Percentiles rank a stretch among this genome's conserved stretches.
Evolutionary conservation across 148 eudicot species (phyloP).

Genomic region (Vaccinium darrowii): DNA sequence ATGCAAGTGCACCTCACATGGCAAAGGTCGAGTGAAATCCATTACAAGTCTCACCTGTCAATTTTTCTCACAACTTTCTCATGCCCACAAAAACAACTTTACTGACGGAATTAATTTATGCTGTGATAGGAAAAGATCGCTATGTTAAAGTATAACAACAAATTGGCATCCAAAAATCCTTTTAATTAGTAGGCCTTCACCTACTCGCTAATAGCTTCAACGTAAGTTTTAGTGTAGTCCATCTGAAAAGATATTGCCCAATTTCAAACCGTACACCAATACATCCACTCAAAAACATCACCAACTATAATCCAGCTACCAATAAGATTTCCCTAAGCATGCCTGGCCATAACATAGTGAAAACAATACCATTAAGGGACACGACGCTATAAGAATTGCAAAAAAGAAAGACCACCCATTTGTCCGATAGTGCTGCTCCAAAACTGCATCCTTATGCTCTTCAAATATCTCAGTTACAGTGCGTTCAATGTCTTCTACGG

Average conservation of each 20-base stretch:
- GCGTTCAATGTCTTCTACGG: constrained; percentile 57
- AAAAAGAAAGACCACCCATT: constrained; percentile 47
- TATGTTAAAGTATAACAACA: too few relatives aligned
- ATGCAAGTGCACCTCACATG: constrained; percentile 4
- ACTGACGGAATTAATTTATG: too few relatives aligned
- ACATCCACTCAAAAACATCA: too few relatives aligned
- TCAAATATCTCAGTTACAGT: constrained; percentile 63
- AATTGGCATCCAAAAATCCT: too few relatives aligned
- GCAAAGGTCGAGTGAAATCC: not conserved
- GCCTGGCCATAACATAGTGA: too few relatives aligned
- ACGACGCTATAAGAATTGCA: not conserved
- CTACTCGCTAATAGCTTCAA: too few relatives aligned
- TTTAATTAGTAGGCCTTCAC: too few relatives aligned
- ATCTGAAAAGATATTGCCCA: too few relatives aligned
- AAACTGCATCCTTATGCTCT: constrained; percentile 54
- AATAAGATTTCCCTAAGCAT: not conserved
- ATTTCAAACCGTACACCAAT: too few relatives aligned
- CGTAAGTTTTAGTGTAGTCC: too few relatives aligned
- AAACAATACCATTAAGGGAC: not conserved
- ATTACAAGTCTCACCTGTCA: not conserved
- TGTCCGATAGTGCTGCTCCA: constrained; percentile 82
- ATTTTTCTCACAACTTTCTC: not conserved
- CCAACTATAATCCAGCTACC: not conserved
- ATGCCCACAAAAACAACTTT: not conserved
- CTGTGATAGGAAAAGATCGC: too few relatives aligned